Base-by-base conservation (phyloP, 768 basidiomycete genomes). In the Chiua virens region DNA sequence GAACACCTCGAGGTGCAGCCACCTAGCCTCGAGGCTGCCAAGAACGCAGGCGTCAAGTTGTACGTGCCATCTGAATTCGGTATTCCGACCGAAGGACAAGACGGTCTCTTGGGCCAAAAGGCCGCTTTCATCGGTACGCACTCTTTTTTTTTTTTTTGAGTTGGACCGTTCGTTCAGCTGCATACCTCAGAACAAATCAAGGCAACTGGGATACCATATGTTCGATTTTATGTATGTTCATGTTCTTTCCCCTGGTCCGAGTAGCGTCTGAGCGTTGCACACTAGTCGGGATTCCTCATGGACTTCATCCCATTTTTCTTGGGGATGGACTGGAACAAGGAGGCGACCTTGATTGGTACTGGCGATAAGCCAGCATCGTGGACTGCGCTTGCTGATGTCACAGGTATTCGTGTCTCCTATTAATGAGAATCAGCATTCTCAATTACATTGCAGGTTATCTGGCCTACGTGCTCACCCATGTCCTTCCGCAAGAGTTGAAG, bases 31-130 rank as follows among this genome's bases (percentile, higher is more conserved):
- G 66, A 68, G 5, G 66, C 67, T 8, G 61, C 67, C 3, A 71
- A 67, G 52, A 53, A 55, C 0, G 65, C 61, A 3, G 57, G 55
- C n/a, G 67, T 65, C 18, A 58, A 68, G 35, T 42, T 68, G 32
- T 68, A 62, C 32, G 53, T 72, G 22, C 70, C 69, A 3, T 68
- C 66, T 28, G 69, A 70, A 42, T 71, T 47, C 23, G 54, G 54
- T 46, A 48, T 49, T 5, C 60, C 61, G 11, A 50, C 54, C 22
- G 68, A 53, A 30, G 55, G 51, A 3, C 58, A 64, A 42, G 59
- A 62, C 18, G 47, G 64, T 13, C 25, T 53, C n/a, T 39, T 64
- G 20, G 50, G 37, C n/a, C 35, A 28, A 42, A 61, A 67, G 45
- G 46, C 37, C 40, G 48, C 48, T 27, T 67, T 64, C 17, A 36